Base-by-base conservation (phyloP, 108 stramenopile genomes). In the Skeletonema costatum region DNA sequence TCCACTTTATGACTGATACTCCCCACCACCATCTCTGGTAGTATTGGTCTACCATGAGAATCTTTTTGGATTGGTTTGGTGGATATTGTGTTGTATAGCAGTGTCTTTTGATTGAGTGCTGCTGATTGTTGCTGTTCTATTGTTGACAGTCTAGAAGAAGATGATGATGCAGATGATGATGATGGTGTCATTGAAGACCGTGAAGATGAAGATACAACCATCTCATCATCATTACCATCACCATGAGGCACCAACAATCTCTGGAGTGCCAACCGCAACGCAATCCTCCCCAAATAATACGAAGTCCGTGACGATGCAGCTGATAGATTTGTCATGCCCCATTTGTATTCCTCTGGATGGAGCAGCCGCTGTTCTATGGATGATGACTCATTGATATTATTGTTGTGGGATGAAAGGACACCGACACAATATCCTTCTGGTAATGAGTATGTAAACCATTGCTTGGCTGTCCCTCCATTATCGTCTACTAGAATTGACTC, bases 1-100 rank as follows among this genome's bases (percentile, higher is more conserved):
- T 70, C 76, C 19, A 60, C 73, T 38, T 96, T 96, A 78, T 96
- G 94, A 71, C 87, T 89, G 21, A 96, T 96, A 6, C 89, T 90
- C 41, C 91, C 94, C 7, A 81, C 64, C 17, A 76, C 74, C 25
- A 87, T 80, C 25, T 70, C 51, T 1, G 89, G 88, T 19, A 95
- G 38, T 13, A 72, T 67, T 2, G 94, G 94, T 62, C 94, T 73
- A 17, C 92, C 92, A 80, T 87, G 71, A 12, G 71, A 64, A 62
- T 95, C 92, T 65, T 86, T 89, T 32, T 87, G 66, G 67, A 91
- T 91, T 25, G 89, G 82, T 63, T 77, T 79, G 2, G 39, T 21
- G 66, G 66, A 32, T 39, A 74, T 81, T 48, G 66, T 32, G n/a
- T 66, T 33, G 41, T 66, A 63, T 32, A 76, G 39, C 25, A 25